Evolutionary conservation across 768 basidiomycete species (phyloP), one percentile per base, ranked within the genome.

Genomic region (Mycena belliarum): DNA sequence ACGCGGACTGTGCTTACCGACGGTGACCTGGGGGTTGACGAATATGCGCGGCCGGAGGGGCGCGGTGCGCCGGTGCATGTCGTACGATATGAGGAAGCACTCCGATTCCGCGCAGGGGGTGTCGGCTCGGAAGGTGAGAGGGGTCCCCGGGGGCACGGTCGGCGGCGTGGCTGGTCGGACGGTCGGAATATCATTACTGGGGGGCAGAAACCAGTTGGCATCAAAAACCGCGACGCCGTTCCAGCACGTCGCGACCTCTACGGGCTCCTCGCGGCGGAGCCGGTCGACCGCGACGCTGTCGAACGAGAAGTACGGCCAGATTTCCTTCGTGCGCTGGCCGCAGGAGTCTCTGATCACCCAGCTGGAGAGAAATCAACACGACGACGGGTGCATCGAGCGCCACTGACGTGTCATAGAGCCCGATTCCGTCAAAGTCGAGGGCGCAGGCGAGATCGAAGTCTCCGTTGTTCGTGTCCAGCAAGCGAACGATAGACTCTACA

Each of bases 181-280:
- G 53, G 2, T 2, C 10, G 14, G 28, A 9, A 2, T 20, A 46
- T 32, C 12, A 11, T 29, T 35, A 54, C 60, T 52, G 16, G 57
- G 28, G 6, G 52, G 44, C 1, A 59, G 18, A 49, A 64, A 66
- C 65, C 65, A 66, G 4, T 24, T 28, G 18, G 65, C 65, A 25
- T 91, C 89, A 52, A 91, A 78, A 18, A 89, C 75, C 40, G 89
- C 88, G 66, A 91, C 81, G 40, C 89, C 89, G 69, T 91, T 91
- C 89, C 89, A 91, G 75, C 89, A 91, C 1, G 88, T 85, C 71
- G 91, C 89, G 44, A 91, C 86, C 66, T 91, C 89, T 29, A 90
- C 73, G 8, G 90, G 63, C 23, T 54, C 54, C 32, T 66, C 59
- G 10, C 57, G 59, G 26, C 63, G 89, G 5, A 91, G 80, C 66